Conservation (phyloP, 805 yeast species). For the Priceomyces medius region DNA sequence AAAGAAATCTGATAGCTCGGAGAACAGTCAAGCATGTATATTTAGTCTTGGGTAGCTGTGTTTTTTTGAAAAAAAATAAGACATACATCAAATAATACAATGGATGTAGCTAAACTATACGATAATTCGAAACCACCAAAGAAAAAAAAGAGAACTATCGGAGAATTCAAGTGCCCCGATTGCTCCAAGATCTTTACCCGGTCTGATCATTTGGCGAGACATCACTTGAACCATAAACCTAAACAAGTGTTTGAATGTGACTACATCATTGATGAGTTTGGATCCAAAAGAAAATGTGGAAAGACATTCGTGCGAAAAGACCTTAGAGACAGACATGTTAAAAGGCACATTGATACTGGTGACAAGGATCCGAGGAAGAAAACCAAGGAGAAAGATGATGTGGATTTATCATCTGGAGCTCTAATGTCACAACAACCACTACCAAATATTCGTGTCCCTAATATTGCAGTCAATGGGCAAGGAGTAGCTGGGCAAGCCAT, state of each 20-base stretch:
- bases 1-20: no score
- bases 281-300: constrained; percentile 45
- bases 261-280: constrained; percentile 43
- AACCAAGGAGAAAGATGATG: neutral
- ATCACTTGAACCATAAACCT: constrained; percentile 58
- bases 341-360: constrained; percentile 22
- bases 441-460: neutral
- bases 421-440: neutral
- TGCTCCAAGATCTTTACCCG: constrained; percentile 59
- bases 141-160: constrained; percentile 28
- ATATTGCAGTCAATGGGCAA: neutral
- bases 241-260: constrained; percentile 56
- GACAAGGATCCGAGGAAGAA: neutral
- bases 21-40: no score
- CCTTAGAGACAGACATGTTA: constrained; percentile 42
- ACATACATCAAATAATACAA: no score
- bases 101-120: neutral
- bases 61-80: no score
- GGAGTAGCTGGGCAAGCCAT: neutral
- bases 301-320: constrained; percentile 66
- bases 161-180: constrained; percentile 35
- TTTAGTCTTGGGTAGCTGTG: no score
- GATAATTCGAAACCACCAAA: constrained; percentile 4
- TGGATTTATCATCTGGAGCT: no score
- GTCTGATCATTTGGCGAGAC: constrained; percentile 64